Percentiles rank a stretch among this genome's conserved stretches.
Conservation (phyloP, 352 stramenopile genomes). For the Pythium aphanidermatum region DNA sequence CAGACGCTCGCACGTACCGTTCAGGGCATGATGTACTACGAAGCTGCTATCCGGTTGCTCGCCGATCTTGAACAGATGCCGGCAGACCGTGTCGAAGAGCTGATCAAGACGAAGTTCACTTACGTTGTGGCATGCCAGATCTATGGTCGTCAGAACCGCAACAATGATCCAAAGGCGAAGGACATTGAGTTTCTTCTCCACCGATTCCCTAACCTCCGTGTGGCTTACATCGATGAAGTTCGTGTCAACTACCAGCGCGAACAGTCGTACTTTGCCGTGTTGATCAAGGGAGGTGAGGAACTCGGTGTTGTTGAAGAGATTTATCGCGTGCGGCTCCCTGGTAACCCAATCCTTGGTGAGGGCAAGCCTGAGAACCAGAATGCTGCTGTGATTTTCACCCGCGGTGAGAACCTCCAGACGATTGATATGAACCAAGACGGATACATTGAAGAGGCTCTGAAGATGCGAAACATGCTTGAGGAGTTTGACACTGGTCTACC, state of each 20-base stretch:
- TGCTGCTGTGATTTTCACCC: constrained; percentile 97
- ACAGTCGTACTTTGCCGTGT: constrained; percentile 95
- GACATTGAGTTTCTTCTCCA: constrained; percentile 98
- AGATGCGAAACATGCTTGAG: constrained; percentile 98
- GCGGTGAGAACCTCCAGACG: constrained; percentile 96
- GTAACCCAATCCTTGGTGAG: constrained; percentile 98
- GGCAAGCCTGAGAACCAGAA: constrained; percentile 99
- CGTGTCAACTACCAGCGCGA: constrained; percentile 94
- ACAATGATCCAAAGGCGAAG: constrained; percentile 97
- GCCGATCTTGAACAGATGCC: constrained; percentile 92
- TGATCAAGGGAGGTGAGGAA: constrained; percentile 92
- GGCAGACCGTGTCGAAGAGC: constrained; percentile 90
- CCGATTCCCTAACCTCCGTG: constrained; percentile 94
- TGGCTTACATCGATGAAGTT: constrained; percentile 98
- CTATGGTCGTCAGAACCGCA: constrained; percentile 97
- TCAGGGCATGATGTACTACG: constrained; percentile 99
- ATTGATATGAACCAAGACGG: constrained; percentile 99
- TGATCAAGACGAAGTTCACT: constrained; percentile 98
- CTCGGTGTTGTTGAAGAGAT: constrained; percentile 84
- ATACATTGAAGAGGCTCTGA: constrained; percentile 98
- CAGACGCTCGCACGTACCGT: constrained; percentile 97
- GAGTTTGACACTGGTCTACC: constrained; percentile 91
- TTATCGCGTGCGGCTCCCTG: constrained; percentile 96
- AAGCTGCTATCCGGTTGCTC: constrained; percentile 96
- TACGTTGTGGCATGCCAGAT: constrained; percentile 99